Percentiles rank a stretch among this genome's conserved stretches.
phyloP scores from a whole-genome alignment of 768 basidiomycete species.

The Rhodotorula kratochvilovae region DNA sequence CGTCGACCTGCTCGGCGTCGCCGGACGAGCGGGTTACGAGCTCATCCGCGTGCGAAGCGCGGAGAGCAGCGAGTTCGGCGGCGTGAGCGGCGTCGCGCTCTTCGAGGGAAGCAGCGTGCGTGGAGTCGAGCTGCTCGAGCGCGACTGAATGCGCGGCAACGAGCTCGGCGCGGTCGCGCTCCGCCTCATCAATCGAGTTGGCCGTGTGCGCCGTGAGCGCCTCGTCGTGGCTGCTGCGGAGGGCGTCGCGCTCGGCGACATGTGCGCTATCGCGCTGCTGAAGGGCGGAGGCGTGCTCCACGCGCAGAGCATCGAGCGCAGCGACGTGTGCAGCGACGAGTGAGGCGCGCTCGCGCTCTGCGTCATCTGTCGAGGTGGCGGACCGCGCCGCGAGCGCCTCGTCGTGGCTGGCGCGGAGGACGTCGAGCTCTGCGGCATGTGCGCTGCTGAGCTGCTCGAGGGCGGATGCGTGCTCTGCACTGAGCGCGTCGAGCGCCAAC shows the following conservation, averaged over 20 bases:
- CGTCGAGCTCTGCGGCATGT: too few species aligned
- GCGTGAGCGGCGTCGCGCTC: slow-evolving; percentile 11
- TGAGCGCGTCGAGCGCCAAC: slow-evolving; percentile 36
- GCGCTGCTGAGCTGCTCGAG: too few species aligned
- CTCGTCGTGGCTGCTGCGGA: too few species aligned
- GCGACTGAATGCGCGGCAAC: slow-evolving; percentile 47
- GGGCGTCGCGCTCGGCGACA: too few species aligned
- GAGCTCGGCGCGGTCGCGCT: neutral
- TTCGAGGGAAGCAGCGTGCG: slow-evolving; percentile 1
- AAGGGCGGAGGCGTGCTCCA: too few species aligned
- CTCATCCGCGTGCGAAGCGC: neutral
- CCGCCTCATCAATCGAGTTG: too few species aligned
- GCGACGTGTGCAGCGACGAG: slow-evolving; percentile 27
- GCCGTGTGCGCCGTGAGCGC: too few species aligned
- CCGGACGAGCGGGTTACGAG: neutral
- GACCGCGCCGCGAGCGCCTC: too few species aligned
- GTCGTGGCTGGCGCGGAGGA: too few species aligned
- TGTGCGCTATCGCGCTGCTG: too few species aligned
- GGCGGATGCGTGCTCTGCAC: too few species aligned
- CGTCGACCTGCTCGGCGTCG: neutral
- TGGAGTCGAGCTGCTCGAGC: neutral
- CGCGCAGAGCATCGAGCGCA: slow-evolving; percentile 50
- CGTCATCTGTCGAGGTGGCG: too few species aligned
- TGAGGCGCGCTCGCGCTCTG: neutral
- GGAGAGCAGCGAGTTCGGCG: slow-evolving; percentile 50